Evolutionary conservation across 371 early-diverging fungal genomes (phyloP), one percentile per base, ranked within the genome.

Genomic region (Capniomyces stellatus): DNA sequence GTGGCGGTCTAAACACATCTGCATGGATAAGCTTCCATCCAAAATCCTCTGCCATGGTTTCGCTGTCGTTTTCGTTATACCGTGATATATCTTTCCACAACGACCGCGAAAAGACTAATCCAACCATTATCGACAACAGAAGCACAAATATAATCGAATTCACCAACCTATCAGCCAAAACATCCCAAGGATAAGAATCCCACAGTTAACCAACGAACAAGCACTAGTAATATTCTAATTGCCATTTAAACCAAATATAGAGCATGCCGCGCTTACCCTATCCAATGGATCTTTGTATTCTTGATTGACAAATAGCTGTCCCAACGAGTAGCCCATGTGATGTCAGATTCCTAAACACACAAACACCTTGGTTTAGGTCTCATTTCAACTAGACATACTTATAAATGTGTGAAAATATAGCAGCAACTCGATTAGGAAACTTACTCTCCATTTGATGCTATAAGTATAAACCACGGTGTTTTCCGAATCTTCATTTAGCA

Each of bases 281-380:
- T 77, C 82, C 82, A 81, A 58, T 81, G 81, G 57, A 92, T 89
- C 57, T 85, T 76, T n/a, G 93, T 82, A 58, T 92, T 89, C 18
- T 75, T 67, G 15, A 82, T 77, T 51, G 82, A 71, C 52, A 96
- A 57, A 64, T 92, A 94, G 57, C 73, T 75, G 69, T 93, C 93
- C 94, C 95, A 94, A 41, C 95, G 80, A 2, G 92, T 92, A 8
- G 85, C 90, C 94, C 94, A 96, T 24, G 83, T 71, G 22, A 75
- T 82, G 4, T 61, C 59, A 1, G 82, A 79, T 24, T 48, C 41
- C 76, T 75, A 84, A 19, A 19, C 40, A 40, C 85, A 40, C 13
- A n/a, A n/a, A n/a, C n/a, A n/a, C n/a, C n/a, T n/a, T n/a, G n/a
- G n/a, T n/a, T n/a, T n/a, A n/a, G n/a, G n/a, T n/a, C n/a, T n/a